Percentiles rank a stretch among this genome's conserved stretches.
These are phyloP conservation scores for Cladosporium sp. DNA, from an alignment of 2,329 filamentous ascomycete species.

Conservation along the genomic window DNA sequence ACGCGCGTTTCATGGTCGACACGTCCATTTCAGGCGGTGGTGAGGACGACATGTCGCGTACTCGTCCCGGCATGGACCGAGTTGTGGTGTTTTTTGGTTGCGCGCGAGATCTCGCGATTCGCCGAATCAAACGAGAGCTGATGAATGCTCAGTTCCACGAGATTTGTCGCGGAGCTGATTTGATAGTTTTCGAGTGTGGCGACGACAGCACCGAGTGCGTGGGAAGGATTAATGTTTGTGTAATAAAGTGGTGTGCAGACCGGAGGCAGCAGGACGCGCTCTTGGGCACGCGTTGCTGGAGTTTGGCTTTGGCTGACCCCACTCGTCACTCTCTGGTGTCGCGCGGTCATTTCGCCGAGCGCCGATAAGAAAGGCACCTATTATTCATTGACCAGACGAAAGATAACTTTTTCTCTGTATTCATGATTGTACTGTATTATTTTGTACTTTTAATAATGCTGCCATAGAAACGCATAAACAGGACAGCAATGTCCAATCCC, in stretches of 20 bases:
- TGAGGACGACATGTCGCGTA: slow-evolving; percentile 27
- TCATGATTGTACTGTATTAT: not conserved
- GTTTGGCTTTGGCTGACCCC: not conserved
- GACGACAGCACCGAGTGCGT: not conserved
- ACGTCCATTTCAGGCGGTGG: slow-evolving; percentile 35
- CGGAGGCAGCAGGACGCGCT: slow-evolving; percentile 3
- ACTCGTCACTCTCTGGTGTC: not conserved
- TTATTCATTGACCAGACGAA: not conserved
- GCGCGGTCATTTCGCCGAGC: not conserved
- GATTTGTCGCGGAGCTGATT: not conserved
- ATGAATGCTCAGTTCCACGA: not conserved
- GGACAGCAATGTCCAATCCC: slow-evolving; percentile 57
- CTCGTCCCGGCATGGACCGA: slow-evolving; percentile 25
- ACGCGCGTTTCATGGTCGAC: slow-evolving; percentile 63
- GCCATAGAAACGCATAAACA: slow-evolving; percentile 24
- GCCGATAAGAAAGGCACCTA: slow-evolving; percentile 7
- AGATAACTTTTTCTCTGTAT: not conserved
- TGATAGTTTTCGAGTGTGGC: not conserved
- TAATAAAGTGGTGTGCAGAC: not conserved
- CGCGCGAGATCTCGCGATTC: slow-evolving; percentile 13
- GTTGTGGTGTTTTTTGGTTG: slow-evolving; percentile 1
- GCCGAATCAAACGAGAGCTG: slow-evolving; percentile 4
- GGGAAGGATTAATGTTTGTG: not conserved
- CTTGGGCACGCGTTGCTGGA: not conserved
- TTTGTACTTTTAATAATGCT: slow-evolving; percentile 23